Evolutionary conservation across 2,329 filamentous ascomycete species (phyloP).

Genomic region (Rhinocladiella similis): DNA sequence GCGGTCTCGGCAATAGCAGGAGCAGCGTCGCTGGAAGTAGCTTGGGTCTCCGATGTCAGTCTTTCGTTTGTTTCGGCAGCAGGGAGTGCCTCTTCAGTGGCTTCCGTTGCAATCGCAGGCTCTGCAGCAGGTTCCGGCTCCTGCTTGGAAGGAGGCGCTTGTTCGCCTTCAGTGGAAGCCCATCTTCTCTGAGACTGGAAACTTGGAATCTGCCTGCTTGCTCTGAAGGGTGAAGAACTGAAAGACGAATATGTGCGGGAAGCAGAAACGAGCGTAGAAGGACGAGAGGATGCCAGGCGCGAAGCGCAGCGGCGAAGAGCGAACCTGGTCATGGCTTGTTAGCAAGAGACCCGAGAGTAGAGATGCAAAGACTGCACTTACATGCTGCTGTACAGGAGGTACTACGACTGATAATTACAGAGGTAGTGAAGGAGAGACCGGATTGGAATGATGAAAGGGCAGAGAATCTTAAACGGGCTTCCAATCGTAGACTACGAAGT

Average conservation of each 20-base stretch:
- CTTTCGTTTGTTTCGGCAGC: slow-evolving; percentile 13
- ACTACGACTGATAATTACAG: background rate
- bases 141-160: slow-evolving; percentile 30
- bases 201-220: slow-evolving; percentile 41
- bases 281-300: slow-evolving; percentile 53
- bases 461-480: background rate
- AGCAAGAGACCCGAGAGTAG: background rate
- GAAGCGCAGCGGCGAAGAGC: slow-evolving; percentile 58
- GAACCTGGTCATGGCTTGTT: slow-evolving; percentile 46
- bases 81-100: slow-evolving; percentile 12
- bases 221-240: slow-evolving; percentile 36
- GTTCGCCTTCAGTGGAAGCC: slow-evolving; percentile 45
- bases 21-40: slow-evolving; percentile 29
- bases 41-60: slow-evolving; percentile 1
- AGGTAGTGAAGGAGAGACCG: background rate
- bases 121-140: slow-evolving; percentile 19
- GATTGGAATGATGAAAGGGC: background rate
- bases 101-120: slow-evolving; percentile 27
- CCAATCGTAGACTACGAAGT: background rate
- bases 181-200: slow-evolving; percentile 48
- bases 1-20: slow-evolving; percentile 20
- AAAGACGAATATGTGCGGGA: slow-evolving; percentile 42
- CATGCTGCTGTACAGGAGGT: slow-evolving; percentile 2
- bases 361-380: slow-evolving; percentile 6
- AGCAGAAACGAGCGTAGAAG: slow-evolving; percentile 44